Evolutionary conservation across 495 filamentous ascomycete genomes (phyloP), one percentile per base, ranked within the genome.

Genomic region (Chaetomium fimeti): DNA sequence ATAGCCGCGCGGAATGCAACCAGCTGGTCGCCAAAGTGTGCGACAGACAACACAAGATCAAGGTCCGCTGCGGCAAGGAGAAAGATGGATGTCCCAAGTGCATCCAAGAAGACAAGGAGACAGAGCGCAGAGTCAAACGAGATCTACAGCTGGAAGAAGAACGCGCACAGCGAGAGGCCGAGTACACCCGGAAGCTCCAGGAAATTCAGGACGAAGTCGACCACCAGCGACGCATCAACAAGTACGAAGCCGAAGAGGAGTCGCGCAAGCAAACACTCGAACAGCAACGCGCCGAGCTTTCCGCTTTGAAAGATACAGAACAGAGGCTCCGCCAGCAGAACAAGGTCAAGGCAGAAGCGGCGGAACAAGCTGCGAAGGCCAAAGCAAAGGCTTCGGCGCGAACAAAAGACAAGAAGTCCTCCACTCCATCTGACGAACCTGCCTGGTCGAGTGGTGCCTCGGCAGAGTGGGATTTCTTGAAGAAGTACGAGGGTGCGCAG

Each of bases 391-490:
- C 29, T 9, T 2, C 29, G 8, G 27, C 13, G 12, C 38, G 18
- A 2, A 9, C 32, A 36, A 36, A 36, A 36, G 32, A 36, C 32
- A 36, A 36, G 1, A 36, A 36, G 32, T 11, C 32, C 32, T 1
- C 32, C 32, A 16, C 38, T 20, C n/a, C 47, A 1, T 28, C 59
- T 0, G 27, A 25, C 11, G 47, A 42, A 2, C 18, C 20, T 9
- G 63, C 49, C 28, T 62, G 29, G 29, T 47, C 32, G 3, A 67
- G 68, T 32, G 56, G 32, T 38, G 71, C 85, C 0, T 69, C 72
- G 38, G 66, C 65, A 3, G 83, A 90, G 38, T 92, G 89, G 89
- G 66, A 87, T 3, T 70, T 74, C 12, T 82, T 87, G 60, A 91
- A 91, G 65, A 7, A 71, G 7, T 68, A 71, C 18, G 77, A 84